Percentiles rank a stretch among this genome's conserved stretches.
Conservation (phyloP, 176 grass and related monocot genomes). For the Eremochloa ophiuroides region DNA sequence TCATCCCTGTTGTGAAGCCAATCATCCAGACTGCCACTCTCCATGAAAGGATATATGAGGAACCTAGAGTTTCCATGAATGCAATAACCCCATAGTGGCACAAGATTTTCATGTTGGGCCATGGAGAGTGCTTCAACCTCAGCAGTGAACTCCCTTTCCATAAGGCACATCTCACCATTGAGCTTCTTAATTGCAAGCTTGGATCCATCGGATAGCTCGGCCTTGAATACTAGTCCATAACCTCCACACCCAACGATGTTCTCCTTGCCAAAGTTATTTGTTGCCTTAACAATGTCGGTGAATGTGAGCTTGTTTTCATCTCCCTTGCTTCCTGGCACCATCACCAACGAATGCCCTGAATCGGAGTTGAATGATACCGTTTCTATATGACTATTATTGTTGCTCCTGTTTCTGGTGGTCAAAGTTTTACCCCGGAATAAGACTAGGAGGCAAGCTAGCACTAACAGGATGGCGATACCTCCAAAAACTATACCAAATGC, state of each 20-base stretch:
- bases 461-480: slow-evolving; percentile 14
- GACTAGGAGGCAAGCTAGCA: slow-evolving; percentile 10
- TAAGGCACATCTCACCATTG: not conserved
- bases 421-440: not conserved
- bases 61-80: not conserved
- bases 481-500: slow-evolving; percentile 23
- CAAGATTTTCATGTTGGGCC: not conserved
- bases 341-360: not conserved
- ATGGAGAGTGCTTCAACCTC: not conserved
- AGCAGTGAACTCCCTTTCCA: not conserved
- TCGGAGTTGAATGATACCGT: not conserved
- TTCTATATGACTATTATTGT: not conserved
- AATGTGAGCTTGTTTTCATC: not conserved
- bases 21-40: too few species aligned
- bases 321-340: not conserved
- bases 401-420: not conserved
- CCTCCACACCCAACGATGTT: not conserved
- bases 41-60: too few species aligned
- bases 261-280: not conserved
- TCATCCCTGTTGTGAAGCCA: too few species aligned
- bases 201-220: not conserved
- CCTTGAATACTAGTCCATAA: not conserved
- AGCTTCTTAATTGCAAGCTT: not conserved
- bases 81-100: not conserved
- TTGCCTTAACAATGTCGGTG: not conserved